Conservation (phyloP, 495 filamentous ascomycete species). For the Penicillium parvum region DNA sequence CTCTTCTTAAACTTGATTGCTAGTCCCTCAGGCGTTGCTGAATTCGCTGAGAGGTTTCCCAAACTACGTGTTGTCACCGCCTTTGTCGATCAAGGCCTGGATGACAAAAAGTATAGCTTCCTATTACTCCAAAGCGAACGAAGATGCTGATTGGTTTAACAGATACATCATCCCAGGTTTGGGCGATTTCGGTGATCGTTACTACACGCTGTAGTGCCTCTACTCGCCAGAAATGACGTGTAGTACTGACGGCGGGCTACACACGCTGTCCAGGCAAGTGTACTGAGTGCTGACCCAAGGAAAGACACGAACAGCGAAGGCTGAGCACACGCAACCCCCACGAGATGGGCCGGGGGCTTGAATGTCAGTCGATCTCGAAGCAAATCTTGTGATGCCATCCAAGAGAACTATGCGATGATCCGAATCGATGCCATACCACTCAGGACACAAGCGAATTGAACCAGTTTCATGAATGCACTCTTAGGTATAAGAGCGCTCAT, state of each 20-base stretch:
- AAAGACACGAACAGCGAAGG: too few relatives aligned
- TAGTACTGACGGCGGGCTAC: too few relatives aligned
- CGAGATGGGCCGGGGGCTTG: too few relatives aligned
- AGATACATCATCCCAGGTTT: conserved; percentile 96
- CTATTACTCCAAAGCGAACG: neutral
- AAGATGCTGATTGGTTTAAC: conserved; percentile 17
- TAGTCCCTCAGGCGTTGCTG: conserved; percentile 84
- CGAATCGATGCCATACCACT: too few relatives aligned
- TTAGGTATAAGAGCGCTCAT: conserved; percentile 9
- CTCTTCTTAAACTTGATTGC: conserved; percentile 95
- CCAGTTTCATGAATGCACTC: conserved; percentile 10
- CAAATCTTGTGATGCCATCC: too few relatives aligned
- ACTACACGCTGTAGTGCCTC: conserved; percentile 73
- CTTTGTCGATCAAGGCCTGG: conserved; percentile 89
- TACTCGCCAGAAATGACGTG: neutral
- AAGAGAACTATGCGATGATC: too few relatives aligned
- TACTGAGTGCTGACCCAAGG: too few relatives aligned
- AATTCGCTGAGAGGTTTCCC: conserved; percentile 89
- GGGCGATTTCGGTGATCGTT: conserved; percentile 95
- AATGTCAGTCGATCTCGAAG: too few relatives aligned
- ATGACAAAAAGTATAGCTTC: conserved; percentile 85
- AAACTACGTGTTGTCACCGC: conserved; percentile 91
- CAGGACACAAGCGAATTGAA: too few relatives aligned
- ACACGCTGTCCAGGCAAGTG: too few relatives aligned
- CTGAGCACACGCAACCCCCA: too few relatives aligned